Conservation (phyloP, 129 eudicot genomes). For the Solidago caesia region DNA sequence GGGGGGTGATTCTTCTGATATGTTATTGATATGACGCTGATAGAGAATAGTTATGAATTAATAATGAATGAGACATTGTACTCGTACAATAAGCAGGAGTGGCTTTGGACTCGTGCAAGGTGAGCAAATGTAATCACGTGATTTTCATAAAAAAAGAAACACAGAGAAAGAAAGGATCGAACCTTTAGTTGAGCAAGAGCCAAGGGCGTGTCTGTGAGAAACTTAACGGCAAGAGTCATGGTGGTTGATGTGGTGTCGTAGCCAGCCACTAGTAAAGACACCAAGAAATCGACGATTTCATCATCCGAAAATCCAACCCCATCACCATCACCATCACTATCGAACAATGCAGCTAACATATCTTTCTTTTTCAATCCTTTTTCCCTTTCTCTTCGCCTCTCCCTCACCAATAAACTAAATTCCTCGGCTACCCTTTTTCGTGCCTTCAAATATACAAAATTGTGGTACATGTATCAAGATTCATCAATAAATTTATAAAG, state of each 20-base stretch:
- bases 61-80: too few relatives aligned
- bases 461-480: background rate
- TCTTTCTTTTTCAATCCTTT: constrained; percentile 65
- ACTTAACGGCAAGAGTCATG: constrained; percentile 91
- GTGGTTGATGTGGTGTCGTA: constrained; percentile 96
- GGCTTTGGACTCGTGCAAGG: too few relatives aligned
- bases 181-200: constrained; percentile 93
- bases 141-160: background rate
- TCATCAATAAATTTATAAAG: too few relatives aligned
- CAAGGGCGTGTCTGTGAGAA: constrained; percentile 72
- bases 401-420: constrained; percentile 62
- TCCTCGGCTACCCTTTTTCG: constrained; percentile 80
- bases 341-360: constrained; percentile 71
- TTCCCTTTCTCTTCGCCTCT: constrained; percentile 61
- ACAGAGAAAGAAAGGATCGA: background rate
- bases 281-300: constrained; percentile 83
- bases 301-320: constrained; percentile 66
- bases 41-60: too few relatives aligned
- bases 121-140: background rate
- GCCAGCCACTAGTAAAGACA: constrained; percentile 85
- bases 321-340: constrained; percentile 33
- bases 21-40: too few relatives aligned
- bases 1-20: too few relatives aligned
- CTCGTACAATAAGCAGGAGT: too few relatives aligned
- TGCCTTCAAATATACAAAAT: constrained; percentile 43